phyloP scores from a whole-genome alignment of 805 yeast genomes.

The Spathaspora hagerdaliae region DNA sequence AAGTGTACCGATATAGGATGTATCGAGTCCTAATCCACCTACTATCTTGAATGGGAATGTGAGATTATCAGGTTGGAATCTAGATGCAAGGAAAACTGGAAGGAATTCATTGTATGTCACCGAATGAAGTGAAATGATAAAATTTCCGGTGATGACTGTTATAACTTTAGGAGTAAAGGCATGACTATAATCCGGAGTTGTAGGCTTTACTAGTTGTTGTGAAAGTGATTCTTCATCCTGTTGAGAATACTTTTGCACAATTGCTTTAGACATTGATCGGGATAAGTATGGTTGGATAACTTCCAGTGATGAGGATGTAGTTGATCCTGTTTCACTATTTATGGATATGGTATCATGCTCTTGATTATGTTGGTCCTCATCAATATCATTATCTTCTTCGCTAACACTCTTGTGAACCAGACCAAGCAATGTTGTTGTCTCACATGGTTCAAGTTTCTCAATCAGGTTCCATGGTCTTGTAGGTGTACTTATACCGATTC shows the following conservation, averaged over 20 bases:
- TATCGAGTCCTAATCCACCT: constrained; percentile 35
- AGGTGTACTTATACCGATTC: constrained; percentile 15
- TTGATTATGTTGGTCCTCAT: neutral
- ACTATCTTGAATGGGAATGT: constrained; percentile 30
- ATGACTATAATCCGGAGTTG: constrained; percentile 3
- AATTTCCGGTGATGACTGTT: constrained; percentile 28
- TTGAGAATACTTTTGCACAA: constrained; percentile 13
- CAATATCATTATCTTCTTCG: neutral
- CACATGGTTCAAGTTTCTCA: neutral
- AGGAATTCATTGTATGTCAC: constrained; percentile 32
- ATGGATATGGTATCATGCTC: constrained; percentile 2
- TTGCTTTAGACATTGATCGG: constrained; percentile 10
- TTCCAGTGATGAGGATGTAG: neutral
- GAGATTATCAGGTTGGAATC: constrained; percentile 20
- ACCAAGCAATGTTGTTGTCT: neutral
- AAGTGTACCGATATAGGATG: constrained; percentile 30
- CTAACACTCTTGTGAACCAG: neutral
- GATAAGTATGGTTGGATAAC: constrained; percentile 9
- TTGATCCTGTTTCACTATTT: neutral
- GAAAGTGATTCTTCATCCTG: constrained; percentile 1
- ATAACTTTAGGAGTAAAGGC: constrained; percentile 28
- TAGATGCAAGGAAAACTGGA: constrained; percentile 34
- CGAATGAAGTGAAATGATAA: constrained; percentile 29
- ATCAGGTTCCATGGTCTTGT: constrained; percentile 5
- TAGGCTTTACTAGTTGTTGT: constrained; percentile 1